Evolutionary conservation across 139 green algal genomes (phyloP).

Genomic region (Zygnema cylindricum): DNA sequence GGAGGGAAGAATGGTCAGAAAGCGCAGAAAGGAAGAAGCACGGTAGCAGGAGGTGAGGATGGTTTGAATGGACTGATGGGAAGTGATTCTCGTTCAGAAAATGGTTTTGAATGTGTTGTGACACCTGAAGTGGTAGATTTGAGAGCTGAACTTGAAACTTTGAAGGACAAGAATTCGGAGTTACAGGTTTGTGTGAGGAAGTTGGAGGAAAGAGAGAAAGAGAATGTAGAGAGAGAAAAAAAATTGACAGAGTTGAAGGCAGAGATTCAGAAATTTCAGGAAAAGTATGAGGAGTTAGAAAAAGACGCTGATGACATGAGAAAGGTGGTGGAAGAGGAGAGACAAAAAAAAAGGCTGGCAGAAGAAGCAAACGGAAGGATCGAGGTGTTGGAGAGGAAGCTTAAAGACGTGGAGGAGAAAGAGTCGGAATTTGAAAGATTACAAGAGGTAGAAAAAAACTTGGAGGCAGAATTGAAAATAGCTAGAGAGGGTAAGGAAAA

Average conservation of each 20-base stretch:
- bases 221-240: neutral
- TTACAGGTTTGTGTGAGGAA: neutral
- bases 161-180: neutral
- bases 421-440: too few relatives aligned
- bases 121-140: neutral
- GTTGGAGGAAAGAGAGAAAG: neutral
- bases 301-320: too few relatives aligned
- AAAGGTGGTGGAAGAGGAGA: too few relatives aligned
- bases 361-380: too few relatives aligned
- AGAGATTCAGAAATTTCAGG: neutral
- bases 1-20: neutral
- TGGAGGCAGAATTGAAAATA: too few relatives aligned
- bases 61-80: neutral
- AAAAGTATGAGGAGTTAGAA: too few relatives aligned
- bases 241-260: neutral
- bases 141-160: neutral
- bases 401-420: too few relatives aligned
- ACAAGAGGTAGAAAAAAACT: too few relatives aligned
- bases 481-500: too few relatives aligned
- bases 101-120: neutral
- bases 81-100: neutral
- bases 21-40: neutral
- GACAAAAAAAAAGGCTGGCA: too few relatives aligned
- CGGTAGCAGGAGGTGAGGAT: neutral
- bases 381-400: too few relatives aligned